phyloP scores from a whole-genome alignment of 352 stramenopile species.

The Phytopythium ostracodes region DNA sequence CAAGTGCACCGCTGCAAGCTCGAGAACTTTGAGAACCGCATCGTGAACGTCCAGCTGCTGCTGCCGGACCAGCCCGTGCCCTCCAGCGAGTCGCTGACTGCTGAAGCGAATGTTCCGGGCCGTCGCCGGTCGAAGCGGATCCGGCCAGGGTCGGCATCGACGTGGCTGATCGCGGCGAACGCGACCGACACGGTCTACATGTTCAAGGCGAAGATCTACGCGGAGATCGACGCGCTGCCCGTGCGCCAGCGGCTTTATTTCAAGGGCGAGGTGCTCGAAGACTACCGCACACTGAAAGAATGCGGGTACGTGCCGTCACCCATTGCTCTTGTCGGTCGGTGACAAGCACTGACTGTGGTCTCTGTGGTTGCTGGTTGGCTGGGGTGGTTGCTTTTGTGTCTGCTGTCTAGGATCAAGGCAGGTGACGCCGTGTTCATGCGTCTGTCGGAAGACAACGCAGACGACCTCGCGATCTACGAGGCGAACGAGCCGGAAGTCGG shows the following conservation, averaged over 20 bases:
- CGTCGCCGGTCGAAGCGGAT: slow-evolving; percentile 64
- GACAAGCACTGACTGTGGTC: neutral
- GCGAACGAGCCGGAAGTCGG: slow-evolving; percentile 58
- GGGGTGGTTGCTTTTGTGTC: slow-evolving; percentile 6
- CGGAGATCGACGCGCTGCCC: slow-evolving; percentile 60
- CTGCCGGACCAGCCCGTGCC: slow-evolving; percentile 49
- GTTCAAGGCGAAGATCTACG: slow-evolving; percentile 75
- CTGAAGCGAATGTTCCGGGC: slow-evolving; percentile 30
- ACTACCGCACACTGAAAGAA: slow-evolving; percentile 54
- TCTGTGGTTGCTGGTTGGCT: neutral
- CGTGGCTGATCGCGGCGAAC: slow-evolving; percentile 48
- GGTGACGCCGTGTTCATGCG: slow-evolving; percentile 75
- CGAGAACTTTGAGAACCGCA: slow-evolving; percentile 59
- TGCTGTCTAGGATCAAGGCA: slow-evolving; percentile 52
- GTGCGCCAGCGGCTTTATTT: slow-evolving; percentile 74
- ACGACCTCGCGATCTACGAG: slow-evolving; percentile 52
- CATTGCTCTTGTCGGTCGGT: neutral
- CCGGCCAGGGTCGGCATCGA: slow-evolving; percentile 40
- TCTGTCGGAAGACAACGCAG: slow-evolving; percentile 46
- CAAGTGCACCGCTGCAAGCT: slow-evolving; percentile 39
- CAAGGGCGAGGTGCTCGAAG: slow-evolving; percentile 47
- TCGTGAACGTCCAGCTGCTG: slow-evolving; percentile 61
- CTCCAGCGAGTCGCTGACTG: slow-evolving; percentile 32
- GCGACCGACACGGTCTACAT: slow-evolving; percentile 69
- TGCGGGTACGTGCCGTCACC: slow-evolving; percentile 36